A percentile compares a stretch with the other conserved stretches of the same genome.
Evolutionary conservation across 495 filamentous ascomycete species (phyloP).

Genomic region (Penicillium odoratum): DNA sequence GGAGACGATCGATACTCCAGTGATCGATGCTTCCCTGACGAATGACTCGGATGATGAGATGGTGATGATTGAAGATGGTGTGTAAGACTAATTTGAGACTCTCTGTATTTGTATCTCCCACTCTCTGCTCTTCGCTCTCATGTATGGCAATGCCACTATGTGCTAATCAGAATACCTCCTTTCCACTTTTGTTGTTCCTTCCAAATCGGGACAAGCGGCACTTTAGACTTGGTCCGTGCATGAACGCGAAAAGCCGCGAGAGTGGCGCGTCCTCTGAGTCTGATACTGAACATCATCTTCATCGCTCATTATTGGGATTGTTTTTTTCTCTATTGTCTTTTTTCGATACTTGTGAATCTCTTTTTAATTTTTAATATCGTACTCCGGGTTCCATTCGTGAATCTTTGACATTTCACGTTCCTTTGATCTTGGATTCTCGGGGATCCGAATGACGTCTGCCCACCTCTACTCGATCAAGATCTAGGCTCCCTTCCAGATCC

Average conservation of each 20-base stretch:
- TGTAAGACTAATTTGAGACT: background rate
- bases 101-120: background rate
- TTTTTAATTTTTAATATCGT: too few species aligned
- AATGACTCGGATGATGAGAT: background rate
- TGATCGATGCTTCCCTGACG: background rate
- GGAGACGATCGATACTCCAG: background rate
- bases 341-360: too few species aligned
- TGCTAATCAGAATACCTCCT: too few species aligned
- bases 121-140: too few species aligned
- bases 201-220: too few species aligned
- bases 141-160: too few species aligned
- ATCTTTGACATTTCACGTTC: background rate
- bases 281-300: too few species aligned
- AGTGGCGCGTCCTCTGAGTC: background rate
- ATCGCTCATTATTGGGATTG: too few species aligned
- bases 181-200: too few species aligned
- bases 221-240: conserved; percentile 35
- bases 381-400: background rate
- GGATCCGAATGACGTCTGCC: conserved; percentile 18
- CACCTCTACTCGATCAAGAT: conserved; percentile 9
- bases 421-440: conserved; percentile 4
- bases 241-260: conserved; percentile 30
- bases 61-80: background rate
- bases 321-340: too few species aligned
- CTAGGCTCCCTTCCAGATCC: background rate